Percentiles rank a stretch among this genome's conserved stretches.
Evolutionary conservation across 352 stramenopile species (phyloP).

Genomic region (Detonula confervacea): DNA sequence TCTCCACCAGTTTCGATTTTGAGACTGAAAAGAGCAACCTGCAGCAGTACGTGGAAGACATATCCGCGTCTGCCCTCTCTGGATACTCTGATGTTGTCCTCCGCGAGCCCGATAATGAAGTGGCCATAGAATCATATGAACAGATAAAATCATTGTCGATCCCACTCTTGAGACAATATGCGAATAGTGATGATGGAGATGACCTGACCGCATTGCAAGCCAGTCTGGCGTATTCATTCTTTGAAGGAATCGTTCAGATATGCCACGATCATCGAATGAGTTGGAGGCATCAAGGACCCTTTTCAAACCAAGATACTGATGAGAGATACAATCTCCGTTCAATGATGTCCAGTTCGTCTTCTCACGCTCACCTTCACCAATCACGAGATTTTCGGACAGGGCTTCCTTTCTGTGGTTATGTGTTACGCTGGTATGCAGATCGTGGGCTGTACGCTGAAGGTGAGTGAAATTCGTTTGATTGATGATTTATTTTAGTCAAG

Average conservation of each 20-base stretch:
- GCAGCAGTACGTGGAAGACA: constrained; percentile 28
- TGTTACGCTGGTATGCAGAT: constrained; percentile 45
- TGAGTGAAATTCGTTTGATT: neutral
- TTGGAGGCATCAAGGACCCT: constrained; percentile 37
- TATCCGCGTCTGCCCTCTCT: constrained; percentile 28
- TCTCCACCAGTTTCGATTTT: constrained; percentile 17
- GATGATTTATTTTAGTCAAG: no score
- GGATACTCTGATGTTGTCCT: constrained; percentile 26
- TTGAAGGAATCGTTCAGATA: constrained; percentile 58
- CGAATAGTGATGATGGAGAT: constrained; percentile 26
- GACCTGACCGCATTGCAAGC: constrained; percentile 39
- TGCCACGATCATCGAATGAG: constrained; percentile 51
- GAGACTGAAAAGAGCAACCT: constrained; percentile 18
- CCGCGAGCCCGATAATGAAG: constrained; percentile 7
- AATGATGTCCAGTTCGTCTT: constrained; percentile 27
- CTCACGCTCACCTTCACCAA: constrained; percentile 27
- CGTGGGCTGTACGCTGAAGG: constrained; percentile 23
- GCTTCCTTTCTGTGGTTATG: constrained; percentile 35
- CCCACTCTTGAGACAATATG: constrained; percentile 34
- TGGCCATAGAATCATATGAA: constrained; percentile 27
- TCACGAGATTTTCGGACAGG: constrained; percentile 31
- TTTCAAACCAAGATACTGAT: constrained; percentile 29
- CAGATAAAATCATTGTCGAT: constrained; percentile 34
- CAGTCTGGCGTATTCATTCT: constrained; percentile 45
- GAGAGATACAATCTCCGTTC: constrained; percentile 39